Conservation (phyloP, 225 moss, liverwort and hornwort genomes). For the Neckera pumila region DNA sequence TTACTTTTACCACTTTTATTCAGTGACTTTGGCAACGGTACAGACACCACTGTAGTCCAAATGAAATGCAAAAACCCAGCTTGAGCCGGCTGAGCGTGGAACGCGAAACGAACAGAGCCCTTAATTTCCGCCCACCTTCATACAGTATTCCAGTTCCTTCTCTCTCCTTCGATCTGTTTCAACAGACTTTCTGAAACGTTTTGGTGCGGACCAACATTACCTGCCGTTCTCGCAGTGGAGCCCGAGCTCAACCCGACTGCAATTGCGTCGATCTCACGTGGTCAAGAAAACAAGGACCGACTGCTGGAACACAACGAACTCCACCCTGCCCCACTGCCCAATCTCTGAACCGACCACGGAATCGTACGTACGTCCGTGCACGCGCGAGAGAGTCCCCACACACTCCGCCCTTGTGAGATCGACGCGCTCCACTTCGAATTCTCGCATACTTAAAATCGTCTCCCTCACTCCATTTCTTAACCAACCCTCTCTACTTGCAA, state of each 20-base stretch:
- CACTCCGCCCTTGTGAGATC: background rate
- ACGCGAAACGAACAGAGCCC: background rate
- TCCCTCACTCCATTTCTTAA: background rate
- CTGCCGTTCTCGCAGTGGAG: background rate
- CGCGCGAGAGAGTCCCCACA: background rate
- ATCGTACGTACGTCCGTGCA: background rate
- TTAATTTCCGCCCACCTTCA: background rate
- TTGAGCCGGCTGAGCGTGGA: background rate
- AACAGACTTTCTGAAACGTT: background rate
- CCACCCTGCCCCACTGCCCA: background rate
- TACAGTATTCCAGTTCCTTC: background rate
- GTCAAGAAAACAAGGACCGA: background rate
- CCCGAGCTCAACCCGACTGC: background rate
- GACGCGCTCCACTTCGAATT: background rate
- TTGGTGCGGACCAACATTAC: background rate
- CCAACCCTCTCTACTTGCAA: background rate
- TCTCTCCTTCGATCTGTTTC: background rate
- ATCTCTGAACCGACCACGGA: background rate
- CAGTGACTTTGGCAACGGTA: too few species aligned
- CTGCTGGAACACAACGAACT: background rate
- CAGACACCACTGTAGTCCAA: background rate
- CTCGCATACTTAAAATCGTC: background rate
- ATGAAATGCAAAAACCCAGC: background rate
- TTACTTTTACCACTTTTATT: too few species aligned
- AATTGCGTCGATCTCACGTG: background rate